These are phyloP conservation scores for Cucumis melo DNA, from an alignment of 306 rosid genomes.

Conservation along the genomic window DNA sequence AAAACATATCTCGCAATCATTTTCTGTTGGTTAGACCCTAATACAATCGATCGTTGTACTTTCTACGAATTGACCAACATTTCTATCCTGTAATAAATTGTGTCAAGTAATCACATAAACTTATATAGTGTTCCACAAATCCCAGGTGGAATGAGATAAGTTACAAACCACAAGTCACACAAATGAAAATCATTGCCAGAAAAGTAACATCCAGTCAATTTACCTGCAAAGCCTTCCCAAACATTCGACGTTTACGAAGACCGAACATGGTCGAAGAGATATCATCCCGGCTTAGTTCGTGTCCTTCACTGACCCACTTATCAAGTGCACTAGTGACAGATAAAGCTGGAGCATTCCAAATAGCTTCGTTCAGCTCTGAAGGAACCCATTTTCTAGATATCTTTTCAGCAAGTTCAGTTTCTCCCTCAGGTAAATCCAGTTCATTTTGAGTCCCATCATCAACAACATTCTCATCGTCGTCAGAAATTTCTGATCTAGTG, in stretches of 20 bases:
- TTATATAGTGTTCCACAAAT: not conserved
- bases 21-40: not conserved
- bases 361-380: conserved; percentile 33
- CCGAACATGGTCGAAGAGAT: conserved; percentile 24
- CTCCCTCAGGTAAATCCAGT: conserved; percentile 34
- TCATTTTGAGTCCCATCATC: conserved; percentile 22
- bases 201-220: not conserved
- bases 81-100: not conserved
- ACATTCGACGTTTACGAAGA: conserved; percentile 44
- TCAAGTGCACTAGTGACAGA: conserved; percentile 28
- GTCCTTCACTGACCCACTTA: conserved; percentile 67
- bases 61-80: not conserved
- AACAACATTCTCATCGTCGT: conserved; percentile 11
- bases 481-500: conserved; percentile 21
- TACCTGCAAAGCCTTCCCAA: conserved; percentile 76
- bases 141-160: not conserved
- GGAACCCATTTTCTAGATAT: conserved; percentile 4
- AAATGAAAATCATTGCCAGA: not conserved
- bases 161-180: not conserved
- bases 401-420: conserved; percentile 17
- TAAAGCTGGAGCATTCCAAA: conserved; percentile 14
- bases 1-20: not conserved
- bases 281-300: conserved; percentile 37
- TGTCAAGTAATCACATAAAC: not conserved
- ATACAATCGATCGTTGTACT: not conserved